phyloP scores from a whole-genome alignment of 768 basidiomycete genomes.

The Multifurca ochricompacta region DNA sequence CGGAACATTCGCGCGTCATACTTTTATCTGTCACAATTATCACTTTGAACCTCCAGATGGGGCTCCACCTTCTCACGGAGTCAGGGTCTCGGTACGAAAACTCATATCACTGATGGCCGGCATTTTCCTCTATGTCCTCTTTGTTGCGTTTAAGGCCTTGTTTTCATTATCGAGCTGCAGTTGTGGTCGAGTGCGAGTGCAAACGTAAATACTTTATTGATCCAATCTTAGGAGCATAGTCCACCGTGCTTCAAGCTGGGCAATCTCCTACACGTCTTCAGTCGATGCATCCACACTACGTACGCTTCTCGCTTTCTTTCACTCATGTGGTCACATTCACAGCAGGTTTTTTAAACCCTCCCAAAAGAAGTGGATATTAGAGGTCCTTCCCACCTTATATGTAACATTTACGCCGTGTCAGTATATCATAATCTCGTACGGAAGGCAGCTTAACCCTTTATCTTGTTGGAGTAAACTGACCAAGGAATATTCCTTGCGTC shows the following conservation, averaged over 20 bases:
- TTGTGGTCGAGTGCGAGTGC: not conserved
- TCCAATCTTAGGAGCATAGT: too few relatives aligned
- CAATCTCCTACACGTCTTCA: too few relatives aligned
- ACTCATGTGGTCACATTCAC: not conserved
- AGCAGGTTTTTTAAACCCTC: not conserved
- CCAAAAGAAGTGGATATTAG: not conserved
- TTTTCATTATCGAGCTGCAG: not conserved
- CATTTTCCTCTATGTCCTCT: not conserved
- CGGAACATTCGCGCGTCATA: slow-evolving; percentile 9
- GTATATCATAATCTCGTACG: not conserved
- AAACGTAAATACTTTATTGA: not conserved
- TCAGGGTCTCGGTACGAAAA: not conserved
- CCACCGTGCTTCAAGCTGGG: too few relatives aligned
- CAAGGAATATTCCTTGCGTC: slow-evolving; percentile 6
- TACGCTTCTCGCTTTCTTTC: not conserved
- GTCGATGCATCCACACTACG: too few relatives aligned
- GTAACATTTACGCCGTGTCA: slow-evolving; percentile 5
- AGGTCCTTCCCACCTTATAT: not conserved
- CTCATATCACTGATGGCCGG: not conserved
- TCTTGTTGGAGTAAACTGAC: slow-evolving; percentile 1
- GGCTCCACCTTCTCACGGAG: not conserved
- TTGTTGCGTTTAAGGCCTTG: not conserved
- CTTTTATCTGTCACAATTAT: slow-evolving; percentile 10
- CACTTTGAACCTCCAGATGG: not conserved
- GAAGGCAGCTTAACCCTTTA: not conserved